phyloP scores from a whole-genome alignment of 2,329 filamentous ascomycete species.

The Trichoderma sp. region DNA sequence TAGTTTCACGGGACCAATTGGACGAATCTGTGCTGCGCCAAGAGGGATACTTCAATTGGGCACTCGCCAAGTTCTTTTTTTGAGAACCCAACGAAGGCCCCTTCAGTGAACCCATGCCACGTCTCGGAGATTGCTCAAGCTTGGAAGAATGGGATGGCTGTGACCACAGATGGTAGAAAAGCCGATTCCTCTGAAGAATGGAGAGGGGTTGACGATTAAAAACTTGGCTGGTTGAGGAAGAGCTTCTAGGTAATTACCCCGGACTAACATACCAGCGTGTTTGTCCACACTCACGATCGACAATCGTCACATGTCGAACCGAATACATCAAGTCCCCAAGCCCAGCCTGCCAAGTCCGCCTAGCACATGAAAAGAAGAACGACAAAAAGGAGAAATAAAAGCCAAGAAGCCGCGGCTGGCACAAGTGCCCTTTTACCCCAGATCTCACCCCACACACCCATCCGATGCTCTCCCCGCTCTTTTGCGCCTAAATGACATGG shows the following conservation, averaged over 20 bases:
- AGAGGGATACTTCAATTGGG: not conserved
- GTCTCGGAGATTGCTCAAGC: not conserved
- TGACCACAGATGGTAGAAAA: not conserved
- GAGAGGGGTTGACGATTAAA: not conserved
- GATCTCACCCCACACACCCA: constrained; percentile 1
- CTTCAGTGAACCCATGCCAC: not conserved
- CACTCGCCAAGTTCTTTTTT: not conserved
- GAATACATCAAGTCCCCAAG: not conserved
- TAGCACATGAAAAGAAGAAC: not conserved
- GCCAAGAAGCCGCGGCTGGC: constrained; percentile 6
- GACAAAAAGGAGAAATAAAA: not conserved
- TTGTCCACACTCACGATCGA: not conserved
- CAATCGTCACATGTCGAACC: not conserved
- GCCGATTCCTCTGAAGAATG: not conserved
- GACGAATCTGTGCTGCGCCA: not conserved
- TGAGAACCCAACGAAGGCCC: not conserved
- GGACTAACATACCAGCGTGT: not conserved
- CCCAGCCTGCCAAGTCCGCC: not conserved
- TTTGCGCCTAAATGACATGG: not conserved
- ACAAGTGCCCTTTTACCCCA: constrained; percentile 1
- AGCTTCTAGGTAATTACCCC: not conserved
- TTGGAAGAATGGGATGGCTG: not conserved
- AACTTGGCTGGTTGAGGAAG: not conserved
- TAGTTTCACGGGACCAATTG: not conserved
- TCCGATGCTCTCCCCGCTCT: not conserved